phyloP scores from a whole-genome alignment of 768 basidiomycete species.

The Tylopilus subfusipes region DNA sequence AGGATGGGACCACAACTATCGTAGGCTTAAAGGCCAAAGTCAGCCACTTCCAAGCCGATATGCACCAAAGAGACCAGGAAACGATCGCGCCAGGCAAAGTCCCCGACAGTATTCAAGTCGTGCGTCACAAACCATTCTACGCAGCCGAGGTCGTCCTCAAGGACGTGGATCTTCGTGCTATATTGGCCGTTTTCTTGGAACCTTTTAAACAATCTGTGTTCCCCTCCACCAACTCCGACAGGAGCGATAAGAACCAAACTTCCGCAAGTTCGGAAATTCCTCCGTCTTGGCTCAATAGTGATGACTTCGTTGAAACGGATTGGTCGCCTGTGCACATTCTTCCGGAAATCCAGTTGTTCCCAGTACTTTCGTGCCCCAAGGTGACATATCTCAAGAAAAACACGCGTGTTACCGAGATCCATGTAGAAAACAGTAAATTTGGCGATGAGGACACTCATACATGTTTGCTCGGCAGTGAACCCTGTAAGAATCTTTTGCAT shows the following conservation, averaged over 20 bases:
- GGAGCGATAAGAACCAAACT: constrained; percentile 35
- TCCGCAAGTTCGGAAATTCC: constrained; percentile 35
- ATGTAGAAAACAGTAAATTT: constrained; percentile 66
- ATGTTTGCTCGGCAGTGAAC: constrained; percentile 72
- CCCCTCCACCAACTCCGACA: constrained; percentile 43
- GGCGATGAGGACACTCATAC: constrained; percentile 80
- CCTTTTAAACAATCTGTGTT: constrained; percentile 59
- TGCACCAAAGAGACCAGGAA: constrained; percentile 91
- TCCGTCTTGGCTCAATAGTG: constrained; percentile 68
- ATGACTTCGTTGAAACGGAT: constrained; percentile 82
- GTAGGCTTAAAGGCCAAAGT: constrained; percentile 85
- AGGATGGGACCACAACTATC: constrained; percentile 69
- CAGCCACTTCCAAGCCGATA: constrained; percentile 78
- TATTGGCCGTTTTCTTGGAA: constrained; percentile 76
- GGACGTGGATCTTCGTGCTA: constrained; percentile 69
- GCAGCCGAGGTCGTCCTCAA: constrained; percentile 81
- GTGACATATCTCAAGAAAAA: constrained; percentile 77
- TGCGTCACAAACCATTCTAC: constrained; percentile 81
- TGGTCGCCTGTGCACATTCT: constrained; percentile 48
- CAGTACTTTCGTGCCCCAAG: constrained; percentile 73
- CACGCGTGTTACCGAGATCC: constrained; percentile 38
- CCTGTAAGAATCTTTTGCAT: constrained; percentile 43
- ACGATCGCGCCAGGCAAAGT: constrained; percentile 53
- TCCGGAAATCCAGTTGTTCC: constrained; percentile 66
- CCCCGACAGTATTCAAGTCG: constrained; percentile 53